Base-by-base conservation (phyloP, 768 basidiomycete species). In the Auricularia heimuer region DNA sequence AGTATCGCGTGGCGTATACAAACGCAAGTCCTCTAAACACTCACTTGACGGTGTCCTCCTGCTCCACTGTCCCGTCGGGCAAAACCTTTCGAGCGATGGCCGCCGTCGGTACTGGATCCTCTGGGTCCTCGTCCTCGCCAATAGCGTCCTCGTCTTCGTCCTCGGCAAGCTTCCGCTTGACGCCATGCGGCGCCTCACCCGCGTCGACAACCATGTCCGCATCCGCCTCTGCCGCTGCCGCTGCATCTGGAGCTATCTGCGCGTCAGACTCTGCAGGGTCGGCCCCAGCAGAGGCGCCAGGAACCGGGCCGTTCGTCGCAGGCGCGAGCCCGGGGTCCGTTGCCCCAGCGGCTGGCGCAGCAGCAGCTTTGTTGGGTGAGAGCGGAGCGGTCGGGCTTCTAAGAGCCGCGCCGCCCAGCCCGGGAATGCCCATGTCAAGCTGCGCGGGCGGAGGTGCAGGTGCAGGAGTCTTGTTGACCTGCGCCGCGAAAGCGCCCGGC, bases 1-100 rank as follows among this genome's bases (percentile, higher is more conserved):
- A 42, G 44, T 39, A 60, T 65, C 47, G 69, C 42, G 64, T 70
- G 14, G 66, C 65, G 6, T 54, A 64, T 54, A 10, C 58, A 37
- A 60, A 42, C 12, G n/a, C 54, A 61, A 47, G 56, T 63, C 39
- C 39, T 7, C 8, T 1, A 14, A 7, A 8, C 8, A 42, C 39
- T 21, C 75, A 95, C 95, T 88, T 88, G 70, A 99, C 93, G 44
- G 85, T 88, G 71, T 99, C 97, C 68, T 87, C 87, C 75, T 98
- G 95, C 64, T 95, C 91, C 35, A 98, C 95, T 0, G 93, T 92
- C 29, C 95, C 96, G 72, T 98, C 94, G 7, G 91, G 69, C 70
- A 90, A 92, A 63, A 96, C 89, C 73, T 90, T 91, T 68, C 90
- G 75, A 56, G 86, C 81, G 56, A 82, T 70, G 47, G 82, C 75